Evolutionary conservation across 2,329 filamentous ascomycete genomes (phyloP), one percentile per base, ranked within the genome.

Genomic region (Diaporthe caulivora): DNA sequence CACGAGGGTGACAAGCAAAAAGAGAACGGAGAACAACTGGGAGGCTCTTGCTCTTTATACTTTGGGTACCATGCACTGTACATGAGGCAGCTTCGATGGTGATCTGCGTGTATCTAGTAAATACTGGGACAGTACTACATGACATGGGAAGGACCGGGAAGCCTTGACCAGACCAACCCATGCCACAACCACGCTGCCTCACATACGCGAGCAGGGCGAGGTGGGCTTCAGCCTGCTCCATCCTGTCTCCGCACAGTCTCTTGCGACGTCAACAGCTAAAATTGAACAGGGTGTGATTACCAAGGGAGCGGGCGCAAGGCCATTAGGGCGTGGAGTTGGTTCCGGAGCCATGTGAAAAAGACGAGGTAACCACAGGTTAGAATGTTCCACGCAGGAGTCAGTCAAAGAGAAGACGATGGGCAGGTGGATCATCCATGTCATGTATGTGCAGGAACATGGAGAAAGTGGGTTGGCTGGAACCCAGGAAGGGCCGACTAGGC

Each of bases 11-110:
- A 10, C 42, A 13, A n/a, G 13, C 15, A 21, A 26, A 64, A n/a
- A n/a, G n/a, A n/a, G n/a, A n/a, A n/a, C n/a, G 49, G 31, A 21
- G 42, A 51, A 24, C 18, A n/a, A 21, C 44, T 47, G 72, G 72
- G 60, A 40, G 40, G 57, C n/a, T 60, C 67, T 58, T 65, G 26
- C 57, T 21, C 24, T 73, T 73, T 73, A 73, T 73, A 73, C 40
- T 62, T 44, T 44, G 37, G 26, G 58, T 62, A 55, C 42, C 62
- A 5, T 60, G 31, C 37, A 60, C 54, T 58, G 34, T 70, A 53
- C 47, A 49, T 47, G 54, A 26, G 55, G 49, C 70, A 67, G 60
- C 40, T 13, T 47, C 57, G 51, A n/a, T 62, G 34, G 49, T n/a
- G 64, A 40, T 54, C 70, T 24, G 58, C 34, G 49, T 58, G 13